Conservation (phyloP, 768 basidiomycete genomes). For the Termitomyces sp. region DNA sequence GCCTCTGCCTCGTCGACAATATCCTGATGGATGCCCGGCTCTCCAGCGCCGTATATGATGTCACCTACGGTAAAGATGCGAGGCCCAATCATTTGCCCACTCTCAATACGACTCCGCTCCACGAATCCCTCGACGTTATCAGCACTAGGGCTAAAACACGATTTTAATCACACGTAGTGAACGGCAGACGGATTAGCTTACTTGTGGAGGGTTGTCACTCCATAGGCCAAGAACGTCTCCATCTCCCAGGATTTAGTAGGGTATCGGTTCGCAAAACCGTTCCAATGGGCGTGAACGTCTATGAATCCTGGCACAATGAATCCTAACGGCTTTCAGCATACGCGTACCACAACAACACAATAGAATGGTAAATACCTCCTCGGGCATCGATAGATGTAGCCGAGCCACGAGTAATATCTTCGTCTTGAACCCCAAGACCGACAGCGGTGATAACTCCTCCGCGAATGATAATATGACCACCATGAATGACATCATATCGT, state of each 20-base stretch:
- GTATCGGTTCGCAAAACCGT: constrained; percentile 42
- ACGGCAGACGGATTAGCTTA: constrained; percentile 20
- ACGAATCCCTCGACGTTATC: constrained; percentile 55
- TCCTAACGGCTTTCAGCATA: constrained; percentile 29
- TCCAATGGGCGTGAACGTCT: constrained; percentile 75
- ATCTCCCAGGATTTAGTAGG: constrained; percentile 72
- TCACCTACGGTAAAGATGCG: constrained; percentile 69
- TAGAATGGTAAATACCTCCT: constrained; percentile 40
- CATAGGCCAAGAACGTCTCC: constrained; percentile 70
- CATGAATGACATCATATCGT: constrained; percentile 41
- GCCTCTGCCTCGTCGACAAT: constrained; percentile 60
- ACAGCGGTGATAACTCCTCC: constrained; percentile 55
- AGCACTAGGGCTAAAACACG: constrained; percentile 50
- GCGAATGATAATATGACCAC: constrained; percentile 47
- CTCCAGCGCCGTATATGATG: constrained; percentile 54
- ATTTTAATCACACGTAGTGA: not conserved
- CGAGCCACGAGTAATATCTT: constrained; percentile 23
- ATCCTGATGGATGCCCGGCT: constrained; percentile 47
- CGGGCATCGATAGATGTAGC: constrained; percentile 49
- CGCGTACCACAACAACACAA: not conserved
- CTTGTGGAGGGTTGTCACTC: constrained; percentile 76
- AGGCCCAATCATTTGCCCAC: constrained; percentile 63
- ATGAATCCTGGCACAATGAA: constrained; percentile 69
- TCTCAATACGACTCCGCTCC: constrained; percentile 64
- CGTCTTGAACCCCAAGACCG: constrained; percentile 23